Base-by-base conservation (phyloP, 2,329 filamentous ascomycete genomes). In the Colletotrichum sp. region DNA sequence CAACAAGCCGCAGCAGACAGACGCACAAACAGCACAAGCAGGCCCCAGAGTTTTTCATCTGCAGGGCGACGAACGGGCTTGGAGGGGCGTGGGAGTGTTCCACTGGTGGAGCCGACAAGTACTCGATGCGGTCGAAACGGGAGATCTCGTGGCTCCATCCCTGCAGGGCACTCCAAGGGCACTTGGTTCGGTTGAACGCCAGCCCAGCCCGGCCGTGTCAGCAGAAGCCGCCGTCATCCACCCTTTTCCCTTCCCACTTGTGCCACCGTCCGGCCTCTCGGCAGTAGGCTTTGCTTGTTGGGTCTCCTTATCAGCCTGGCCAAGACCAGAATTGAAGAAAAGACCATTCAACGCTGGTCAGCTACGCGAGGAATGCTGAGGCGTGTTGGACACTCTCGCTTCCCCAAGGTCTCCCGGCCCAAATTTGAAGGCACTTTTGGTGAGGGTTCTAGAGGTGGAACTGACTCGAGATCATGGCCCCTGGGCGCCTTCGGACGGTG, bases 111-210 rank as follows among this genome's bases (percentile, higher is more conserved):
- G 65, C 58, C 74, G 34, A 69, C 56, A 65, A 68, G 65, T 76
- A 58, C 65, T 69, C 65, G 74, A 76, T 76, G 70, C 36, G 70
- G 74, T 76, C 71, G 77, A 78, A 78, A 78, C 77, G 77, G 77
- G 72, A 77, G 77, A 78, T 78, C 77, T 78, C 71, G 74, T 74
- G 76, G 77, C 71, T 75, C 73, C 55, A 76, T 78, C 76, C 76
- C 74, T 78, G 77, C 74, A 78, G 76, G 76, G 71, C 28, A 69
- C 76, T 66, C 66, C 66, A 71, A 76, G 43, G 43, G 70, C 76
- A 70, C 48, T 68, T 70, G 67, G 73, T 77, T 74, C 76, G 77
- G 73, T 69, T 72, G 64, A 74, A 77, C 73, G 70, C 77, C 70
- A 78, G 34, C 55, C 66, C 48, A 77, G 62, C 71, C 58, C 66